phyloP scores from a whole-genome alignment of 257 asterid genomes.

The Lantana camara region DNA sequence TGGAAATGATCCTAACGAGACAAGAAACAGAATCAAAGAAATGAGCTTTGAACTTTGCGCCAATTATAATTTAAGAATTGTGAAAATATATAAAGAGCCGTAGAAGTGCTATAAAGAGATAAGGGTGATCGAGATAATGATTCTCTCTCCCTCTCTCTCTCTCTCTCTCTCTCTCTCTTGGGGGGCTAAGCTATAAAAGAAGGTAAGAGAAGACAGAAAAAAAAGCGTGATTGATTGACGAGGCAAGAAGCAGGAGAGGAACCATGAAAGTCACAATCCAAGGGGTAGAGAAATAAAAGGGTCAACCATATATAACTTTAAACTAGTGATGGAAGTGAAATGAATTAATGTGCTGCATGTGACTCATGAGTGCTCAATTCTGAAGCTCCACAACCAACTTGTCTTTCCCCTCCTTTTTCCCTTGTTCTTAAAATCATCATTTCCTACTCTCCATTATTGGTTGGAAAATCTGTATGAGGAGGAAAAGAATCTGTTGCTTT shows the following conservation, averaged over 20 bases:
- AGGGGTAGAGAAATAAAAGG: slow-evolving; percentile 36
- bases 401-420: slow-evolving; percentile 20
- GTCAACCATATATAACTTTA: slow-evolving; percentile 55
- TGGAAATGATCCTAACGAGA: slow-evolving; percentile 23
- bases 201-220: slow-evolving; percentile 23
- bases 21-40: slow-evolving; percentile 27
- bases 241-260: slow-evolving; percentile 61
- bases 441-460: slow-evolving; percentile 37
- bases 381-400: slow-evolving; percentile 56
- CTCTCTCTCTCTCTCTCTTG: slow-evolving; percentile 11
- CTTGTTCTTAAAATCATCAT: slow-evolving; percentile 41
- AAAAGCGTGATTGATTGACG: slow-evolving; percentile 48
- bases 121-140: slow-evolving; percentile 4
- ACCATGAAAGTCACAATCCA: slow-evolving; percentile 69
- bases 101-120: slow-evolving; percentile 26
- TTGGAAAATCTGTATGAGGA: slow-evolving; percentile 10
- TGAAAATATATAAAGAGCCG: slow-evolving; percentile 22
- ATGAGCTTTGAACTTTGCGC: slow-evolving; percentile 25
- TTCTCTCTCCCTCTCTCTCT: slow-evolving; percentile 17
- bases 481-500: slow-evolving; percentile 27
- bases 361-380: slow-evolving; percentile 50
- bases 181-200: slow-evolving; percentile 15
- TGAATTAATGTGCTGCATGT: slow-evolving; percentile 59
- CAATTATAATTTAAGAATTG: slow-evolving; percentile 33
- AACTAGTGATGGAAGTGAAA: slow-evolving; percentile 35